Evolutionary conservation across 202 grass and related monocot species (phyloP).

Genomic region (Panicum hallii): DNA sequence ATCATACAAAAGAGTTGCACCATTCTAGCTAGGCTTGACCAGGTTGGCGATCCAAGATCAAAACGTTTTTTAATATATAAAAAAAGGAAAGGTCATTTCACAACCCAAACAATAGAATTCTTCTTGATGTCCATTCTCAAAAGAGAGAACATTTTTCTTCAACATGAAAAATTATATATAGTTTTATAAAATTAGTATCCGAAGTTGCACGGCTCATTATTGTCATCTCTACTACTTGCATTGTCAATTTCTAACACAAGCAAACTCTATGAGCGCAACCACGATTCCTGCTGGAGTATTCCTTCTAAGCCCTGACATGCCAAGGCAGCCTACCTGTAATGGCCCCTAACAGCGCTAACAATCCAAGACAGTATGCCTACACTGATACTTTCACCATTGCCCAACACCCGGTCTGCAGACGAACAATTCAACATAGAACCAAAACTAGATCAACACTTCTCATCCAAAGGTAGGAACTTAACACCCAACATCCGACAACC

Average conservation of each 20-base stretch:
- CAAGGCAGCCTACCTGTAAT: slow-evolving; percentile 18
- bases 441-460: background rate
- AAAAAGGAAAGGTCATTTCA: background rate
- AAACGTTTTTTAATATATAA: background rate
- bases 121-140: background rate
- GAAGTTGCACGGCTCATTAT: background rate
- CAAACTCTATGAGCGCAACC: background rate
- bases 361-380: background rate
- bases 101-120: background rate
- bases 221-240: background rate
- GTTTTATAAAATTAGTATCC: background rate
- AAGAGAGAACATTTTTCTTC: background rate
- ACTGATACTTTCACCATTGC: background rate
- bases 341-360: slow-evolving; percentile 1
- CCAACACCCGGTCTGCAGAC: background rate
- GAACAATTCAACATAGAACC: background rate
- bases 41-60: background rate
- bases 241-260: background rate
- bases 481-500: slow-evolving; percentile 38
- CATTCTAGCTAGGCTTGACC: background rate
- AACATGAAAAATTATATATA: background rate
- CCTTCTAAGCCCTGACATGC: background rate
- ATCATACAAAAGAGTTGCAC: background rate
- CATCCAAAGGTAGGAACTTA: background rate
- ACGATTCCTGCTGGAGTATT: background rate